Base-by-base conservation (phyloP, 2,329 filamentous ascomycete genomes). In the Fusarium sp. region DNA sequence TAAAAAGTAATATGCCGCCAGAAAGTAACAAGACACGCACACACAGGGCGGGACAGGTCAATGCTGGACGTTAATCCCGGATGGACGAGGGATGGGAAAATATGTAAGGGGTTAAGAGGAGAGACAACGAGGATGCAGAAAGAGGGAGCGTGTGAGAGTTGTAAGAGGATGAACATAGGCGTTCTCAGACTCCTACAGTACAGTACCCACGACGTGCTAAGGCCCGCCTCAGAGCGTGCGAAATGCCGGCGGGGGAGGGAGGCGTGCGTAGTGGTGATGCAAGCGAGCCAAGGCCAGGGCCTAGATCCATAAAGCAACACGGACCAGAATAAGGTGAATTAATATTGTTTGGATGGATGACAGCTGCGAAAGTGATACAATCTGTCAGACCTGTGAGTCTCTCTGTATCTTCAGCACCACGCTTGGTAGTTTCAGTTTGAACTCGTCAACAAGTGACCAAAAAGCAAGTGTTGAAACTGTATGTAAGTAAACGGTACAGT, bases 241-340 rank as follows among this genome's bases (percentile, higher is more conserved):
- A 75, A 75, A 75, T 75, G 73, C 73, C 73, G 73, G 73, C 72
- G 73, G 73, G 71, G 73, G 70, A 65, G 66, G 58, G 61, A 59
- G 72, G 70, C 71, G 73, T 74, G 73, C 70, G 71, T 74, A 63
- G 73, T 75, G 73, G 73, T 76, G 73, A 76, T 75, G 74, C 74
- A 76, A 76, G 74, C 73, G 72, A 74, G 73, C 73, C 63, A 73
- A 67, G 72, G 61, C 69, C 68, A 76, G 72, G 74, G 74, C 74
- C 74, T 75, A 75, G 74, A 76, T 76, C 71, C 69, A 73, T 70
- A 57, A 53, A 76, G 71, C 72, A 66, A 65, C 70, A 65, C 66
- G 63, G 63, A 63, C 62, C 63, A 66, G 63, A 49, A 55, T 56
- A 51, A 62, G 46, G 56, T 59, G 60, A 60, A 47, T 60, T 50